Evolutionary conservation across 2,329 filamentous ascomycete genomes (phyloP), one percentile per base, ranked within the genome.

Genomic region (Cladosporium halotolerans): DNA sequence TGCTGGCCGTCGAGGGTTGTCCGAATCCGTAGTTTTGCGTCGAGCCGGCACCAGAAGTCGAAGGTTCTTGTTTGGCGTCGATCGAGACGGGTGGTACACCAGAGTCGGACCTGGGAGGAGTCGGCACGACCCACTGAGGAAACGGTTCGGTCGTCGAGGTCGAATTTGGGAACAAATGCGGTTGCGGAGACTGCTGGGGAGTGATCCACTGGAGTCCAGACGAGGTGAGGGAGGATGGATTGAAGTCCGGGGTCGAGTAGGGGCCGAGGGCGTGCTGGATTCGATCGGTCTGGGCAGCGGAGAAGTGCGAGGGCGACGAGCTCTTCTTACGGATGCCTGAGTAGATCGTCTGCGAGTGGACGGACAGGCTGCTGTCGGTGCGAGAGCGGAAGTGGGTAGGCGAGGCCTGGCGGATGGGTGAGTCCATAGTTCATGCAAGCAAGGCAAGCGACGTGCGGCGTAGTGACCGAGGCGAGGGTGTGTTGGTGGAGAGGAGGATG

Each of bases 71-170:
- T 55, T 55, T 59, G 28, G 58, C 54, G 48, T 67, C 66, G 49
- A 67, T 49, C 1, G 62, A 61, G 2, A 68, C 55, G n/a, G 53
- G 59, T 23, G 65, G 64, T 13, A 66, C 54, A 41, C 64, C 63
- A 9, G 65, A 67, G 47, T 68, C 66, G 33, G 66, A 68, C 47
- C 60, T 59, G 38, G 66, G 66, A 42, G 65, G 66, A 38, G 65
- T 68, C 18, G 66, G 66, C 9, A 61, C 61, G 9, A 61, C 61
- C 66, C 65, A 68, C 53, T 61, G 57, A 40, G 62, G 61, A 49
- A 64, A 64, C 18, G 64, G 48, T 45, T 66, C 63, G 43, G 64
- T 54, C 9, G 33, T 10, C 16, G 36, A n/a, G 16, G 59, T 52
- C 9, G 56, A 55, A 36, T 62, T 61, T 14, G 59, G 47, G 32